Base-by-base conservation (phyloP, 106 monocot species). In the Posidonia australis region DNA sequence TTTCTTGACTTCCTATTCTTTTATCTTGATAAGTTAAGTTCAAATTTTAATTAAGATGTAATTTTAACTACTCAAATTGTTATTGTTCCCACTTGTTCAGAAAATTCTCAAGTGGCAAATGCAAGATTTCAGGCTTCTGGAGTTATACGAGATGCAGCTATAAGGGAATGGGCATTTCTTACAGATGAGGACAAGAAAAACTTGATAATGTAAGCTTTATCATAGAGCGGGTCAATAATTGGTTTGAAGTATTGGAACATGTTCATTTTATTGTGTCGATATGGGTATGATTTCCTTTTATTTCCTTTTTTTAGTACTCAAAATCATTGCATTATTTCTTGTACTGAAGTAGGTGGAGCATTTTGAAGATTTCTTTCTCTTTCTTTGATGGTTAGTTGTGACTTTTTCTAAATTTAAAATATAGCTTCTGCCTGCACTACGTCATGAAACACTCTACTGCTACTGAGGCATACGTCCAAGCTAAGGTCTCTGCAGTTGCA, bases 401-500 rank as follows among this genome's bases (percentile, higher is more conserved):
- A 4, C 7, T 36, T 7, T 36, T 36, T 36, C 7, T 36, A 36
- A 36, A 36, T 36, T 52, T 51, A n/a, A 26, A 13, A 47, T 86
- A 63, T 60, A 96, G 94, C 62, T 91, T 83, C 67, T 98, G 87
- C 71, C 53, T 98, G 49, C 62, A 69, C 59, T 91, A 79, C 74
- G 80, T 81, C 32, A 85, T 85, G 78, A 77, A 91, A 47, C 87
- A 75, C 72, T 74, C 91, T 25, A 71, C 67, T 67, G 62, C 78
- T 14, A 60, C 75, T 72, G 87, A 91, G 62, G 75, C 80, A 17
- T 98, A 91, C 77, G 90, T 98, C 10, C 91, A 83, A 74, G 77
- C 73, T 17, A 98, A 98, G 63, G 81, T 98, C 71, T 87, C 83
- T 65, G 62, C 83, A 21, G 87, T 90, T 75, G 87, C 87, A 47